phyloP scores from a whole-genome alignment of 495 filamentous ascomycete species.

The Penicillium daleae region DNA sequence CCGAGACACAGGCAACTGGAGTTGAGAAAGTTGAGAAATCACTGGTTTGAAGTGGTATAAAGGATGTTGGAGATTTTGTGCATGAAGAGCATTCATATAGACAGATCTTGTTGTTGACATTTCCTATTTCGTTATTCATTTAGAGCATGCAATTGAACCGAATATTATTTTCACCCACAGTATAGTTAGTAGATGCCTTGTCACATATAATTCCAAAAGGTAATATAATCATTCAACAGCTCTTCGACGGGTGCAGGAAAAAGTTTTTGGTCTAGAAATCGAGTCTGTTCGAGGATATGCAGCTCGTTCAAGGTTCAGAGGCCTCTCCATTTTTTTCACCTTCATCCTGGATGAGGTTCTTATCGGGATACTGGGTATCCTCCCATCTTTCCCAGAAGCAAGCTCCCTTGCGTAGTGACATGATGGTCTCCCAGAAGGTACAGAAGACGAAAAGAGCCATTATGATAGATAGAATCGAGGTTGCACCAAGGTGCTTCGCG shows the following conservation, averaged over 20 bases:
- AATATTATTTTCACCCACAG: neutral
- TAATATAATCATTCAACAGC: neutral
- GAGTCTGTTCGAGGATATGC: neutral
- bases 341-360: neutral
- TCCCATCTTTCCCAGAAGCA: constrained; percentile 40
- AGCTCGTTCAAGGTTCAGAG: neutral
- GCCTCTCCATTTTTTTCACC: neutral
- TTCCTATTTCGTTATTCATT: neutral
- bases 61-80: neutral
- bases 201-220: neutral
- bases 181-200: neutral
- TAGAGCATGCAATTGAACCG: neutral
- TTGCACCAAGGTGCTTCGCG: constrained; percentile 31
- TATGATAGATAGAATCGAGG: constrained; percentile 35
- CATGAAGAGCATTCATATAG: neutral
- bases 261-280: too few species aligned
- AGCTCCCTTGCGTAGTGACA: constrained; percentile 32
- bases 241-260: neutral
- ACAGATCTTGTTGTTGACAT: neutral
- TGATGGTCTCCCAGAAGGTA: constrained; percentile 40
- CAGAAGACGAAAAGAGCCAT: constrained; percentile 41
- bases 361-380: constrained; percentile 37
- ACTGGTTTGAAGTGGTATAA: constrained; percentile 32
- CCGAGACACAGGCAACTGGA: constrained; percentile 37
- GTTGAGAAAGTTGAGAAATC: constrained; percentile 39